Percentiles rank a stretch among this genome's conserved stretches.
phyloP scores from a whole-genome alignment of 2,329 filamentous ascomycete species.

The Ceratocystis lukuohia region DNA sequence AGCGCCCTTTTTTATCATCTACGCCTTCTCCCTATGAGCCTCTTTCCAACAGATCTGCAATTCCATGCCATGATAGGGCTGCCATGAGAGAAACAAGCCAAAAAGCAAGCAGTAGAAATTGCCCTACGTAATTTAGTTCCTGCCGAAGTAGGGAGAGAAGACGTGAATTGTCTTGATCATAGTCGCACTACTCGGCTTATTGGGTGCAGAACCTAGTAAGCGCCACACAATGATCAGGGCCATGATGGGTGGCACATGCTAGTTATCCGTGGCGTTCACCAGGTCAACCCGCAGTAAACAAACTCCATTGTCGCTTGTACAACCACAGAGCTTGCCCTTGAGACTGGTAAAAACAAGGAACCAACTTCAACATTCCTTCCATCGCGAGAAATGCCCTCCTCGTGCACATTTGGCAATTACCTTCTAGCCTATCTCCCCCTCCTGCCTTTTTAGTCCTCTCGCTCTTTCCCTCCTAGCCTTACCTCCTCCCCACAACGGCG shows the following conservation, averaged over 20 bases:
- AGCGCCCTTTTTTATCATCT: neutral
- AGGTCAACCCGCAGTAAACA: constrained; percentile 16
- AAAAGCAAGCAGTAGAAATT: too few species aligned
- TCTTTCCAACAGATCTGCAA: neutral
- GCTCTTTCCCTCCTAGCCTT: neutral
- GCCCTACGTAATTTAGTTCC: too few species aligned
- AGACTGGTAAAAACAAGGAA: neutral
- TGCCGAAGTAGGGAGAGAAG: too few species aligned
- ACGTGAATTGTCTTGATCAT: too few species aligned
- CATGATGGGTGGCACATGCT: neutral
- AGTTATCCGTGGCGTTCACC: constrained; percentile 14
- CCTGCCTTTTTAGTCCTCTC: neutral
- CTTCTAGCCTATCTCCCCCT: neutral
- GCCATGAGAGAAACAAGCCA: too few species aligned
- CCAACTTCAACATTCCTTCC: neutral
- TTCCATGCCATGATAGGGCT: too few species aligned
- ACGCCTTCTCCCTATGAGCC: neutral
- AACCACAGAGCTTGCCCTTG: neutral
- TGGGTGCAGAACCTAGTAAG: neutral
- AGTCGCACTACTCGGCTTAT: too few species aligned
- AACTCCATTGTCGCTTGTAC: neutral
- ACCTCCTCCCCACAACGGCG: neutral
- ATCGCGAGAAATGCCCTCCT: neutral
- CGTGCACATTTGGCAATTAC: neutral
- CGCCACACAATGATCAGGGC: neutral